phyloP scores from a whole-genome alignment of 768 basidiomycete genomes.

The Cantharellus cinnabarinus region DNA sequence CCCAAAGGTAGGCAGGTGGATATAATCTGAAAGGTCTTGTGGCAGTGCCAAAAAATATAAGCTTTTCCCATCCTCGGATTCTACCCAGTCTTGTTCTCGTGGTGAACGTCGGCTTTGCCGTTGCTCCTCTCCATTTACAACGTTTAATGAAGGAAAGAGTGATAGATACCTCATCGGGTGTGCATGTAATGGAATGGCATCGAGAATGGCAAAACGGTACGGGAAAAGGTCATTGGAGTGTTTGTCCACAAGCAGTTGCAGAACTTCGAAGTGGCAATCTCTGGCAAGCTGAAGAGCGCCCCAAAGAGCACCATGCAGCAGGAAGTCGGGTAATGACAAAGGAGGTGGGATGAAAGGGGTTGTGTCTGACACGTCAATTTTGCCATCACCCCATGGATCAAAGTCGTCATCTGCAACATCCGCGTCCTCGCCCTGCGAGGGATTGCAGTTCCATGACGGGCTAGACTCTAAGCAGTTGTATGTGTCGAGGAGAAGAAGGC shows the following conservation, averaged over 20 bases:
- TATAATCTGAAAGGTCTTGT: constrained; percentile 1
- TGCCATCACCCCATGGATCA: constrained; percentile 5
- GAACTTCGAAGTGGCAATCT: constrained; percentile 32
- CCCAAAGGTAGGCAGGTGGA: neutral
- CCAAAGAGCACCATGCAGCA: constrained; percentile 34
- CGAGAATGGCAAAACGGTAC: constrained; percentile 45
- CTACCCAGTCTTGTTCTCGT: constrained; percentile 5
- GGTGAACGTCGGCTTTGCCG: neutral
- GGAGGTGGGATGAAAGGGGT: constrained; percentile 15
- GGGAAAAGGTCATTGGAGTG: constrained; percentile 45
- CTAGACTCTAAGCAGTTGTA: constrained; percentile 33
- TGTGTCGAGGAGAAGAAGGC: constrained; percentile 53
- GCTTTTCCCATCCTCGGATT: constrained; percentile 2
- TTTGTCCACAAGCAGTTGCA: constrained; percentile 35
- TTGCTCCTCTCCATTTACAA: constrained; percentile 24
- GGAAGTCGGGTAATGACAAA: constrained; percentile 42
- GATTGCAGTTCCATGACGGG: constrained; percentile 16
- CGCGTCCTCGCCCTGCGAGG: constrained; percentile 34
- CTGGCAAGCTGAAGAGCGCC: constrained; percentile 50
- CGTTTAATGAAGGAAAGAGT: constrained; percentile 44
- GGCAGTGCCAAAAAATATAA: constrained; percentile 2
- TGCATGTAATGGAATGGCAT: constrained; percentile 52
- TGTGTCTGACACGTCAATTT: constrained; percentile 2
- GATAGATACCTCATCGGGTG: constrained; percentile 40
- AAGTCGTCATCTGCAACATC: constrained; percentile 39